Base-by-base conservation (phyloP, 2,329 filamentous ascomycete genomes). In the Hawksworthiomyces lignivorus region DNA sequence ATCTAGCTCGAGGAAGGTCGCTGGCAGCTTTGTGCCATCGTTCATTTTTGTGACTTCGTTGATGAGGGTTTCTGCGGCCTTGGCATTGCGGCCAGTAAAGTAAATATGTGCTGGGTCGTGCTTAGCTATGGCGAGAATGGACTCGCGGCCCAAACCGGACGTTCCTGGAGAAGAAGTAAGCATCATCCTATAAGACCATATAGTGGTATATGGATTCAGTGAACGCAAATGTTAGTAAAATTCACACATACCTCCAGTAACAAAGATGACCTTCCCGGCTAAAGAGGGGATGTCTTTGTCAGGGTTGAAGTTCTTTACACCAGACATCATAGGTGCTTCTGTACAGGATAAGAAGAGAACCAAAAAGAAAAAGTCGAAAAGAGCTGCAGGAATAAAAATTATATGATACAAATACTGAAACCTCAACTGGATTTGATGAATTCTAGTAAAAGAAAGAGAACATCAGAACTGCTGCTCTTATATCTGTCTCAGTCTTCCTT, bases 101-200 rank as follows among this genome's bases (percentile, higher is more conserved):
- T 51, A 60, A 39, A 60, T 57, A 35, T 49, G 49, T 15, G 48
- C 45, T 2, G 59, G 56, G 4, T 43, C 47, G 47, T 72, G 67
- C 36, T 59, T 59, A 18, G 65, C 61, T 6, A 69, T 56, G 15
- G 65, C 59, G 11, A 66, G 53, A 32, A 69, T 53, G n/a, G 62
- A 60, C 47, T 67, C 60, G 44, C 62, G 64, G 19, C 72, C 72
- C 1, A 75, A 60, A 0, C 71, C 72, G n/a, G 61, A 55, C 41
- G 69, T 74, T 21, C 43, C 46, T 45, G 5, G 4, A 11, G 9
- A 36, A 17, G n/a, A n/a, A n/a, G n/a, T n/a, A n/a, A n/a, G n/a
- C n/a, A n/a, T n/a, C n/a, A n/a, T n/a, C n/a, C n/a, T n/a, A n/a
- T n/a, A n/a, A n/a, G n/a, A n/a, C n/a, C n/a, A n/a, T n/a, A n/a